phyloP scores from a whole-genome alignment of 148 eudicot genomes.

The Rhododendron ovatum region DNA sequence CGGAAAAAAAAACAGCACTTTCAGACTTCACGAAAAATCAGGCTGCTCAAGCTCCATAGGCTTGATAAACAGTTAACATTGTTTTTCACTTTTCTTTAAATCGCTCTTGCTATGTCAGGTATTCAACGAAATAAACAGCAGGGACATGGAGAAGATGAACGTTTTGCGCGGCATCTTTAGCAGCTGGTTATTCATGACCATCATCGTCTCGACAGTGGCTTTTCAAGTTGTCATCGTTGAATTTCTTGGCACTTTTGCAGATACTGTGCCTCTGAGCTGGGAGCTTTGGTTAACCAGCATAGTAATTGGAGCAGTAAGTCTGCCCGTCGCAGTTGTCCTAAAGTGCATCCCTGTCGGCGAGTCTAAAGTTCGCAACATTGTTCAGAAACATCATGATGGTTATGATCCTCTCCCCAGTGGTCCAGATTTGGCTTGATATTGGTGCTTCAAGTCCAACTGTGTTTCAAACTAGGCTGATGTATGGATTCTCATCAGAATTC shows the following conservation, averaged over 20 bases:
- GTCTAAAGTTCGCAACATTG: not conserved
- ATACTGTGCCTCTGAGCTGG: conserved; percentile 56
- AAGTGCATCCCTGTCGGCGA: conserved; percentile 51
- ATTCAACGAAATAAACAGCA: conserved; percentile 82
- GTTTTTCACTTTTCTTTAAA: not conserved
- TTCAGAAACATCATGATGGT: conserved; percentile 47
- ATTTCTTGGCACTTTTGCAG: conserved; percentile 62
- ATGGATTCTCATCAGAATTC: not conserved
- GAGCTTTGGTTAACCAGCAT: conserved; percentile 53
- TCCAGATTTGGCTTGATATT: conserved; percentile 55
- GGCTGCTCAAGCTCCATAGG: not conserved
- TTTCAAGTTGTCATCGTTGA: conserved; percentile 74
- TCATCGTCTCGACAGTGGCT: conserved; percentile 44
- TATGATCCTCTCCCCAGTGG: conserved; percentile 73
- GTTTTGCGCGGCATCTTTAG: conserved; percentile 50
- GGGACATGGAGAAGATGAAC: conserved; percentile 85
- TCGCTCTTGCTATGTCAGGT: conserved; percentile 32
- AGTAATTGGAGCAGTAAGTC: conserved; percentile 45
- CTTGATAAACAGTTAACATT: not conserved
- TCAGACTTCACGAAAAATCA: not conserved
- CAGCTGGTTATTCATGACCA: conserved; percentile 60
- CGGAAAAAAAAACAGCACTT: not conserved
- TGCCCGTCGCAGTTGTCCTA: conserved; percentile 49
- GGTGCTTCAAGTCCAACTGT: not conserved
- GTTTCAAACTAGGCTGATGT: not conserved